phyloP scores from a whole-genome alignment of 495 filamentous ascomycete genomes.

The Xeromyces bisporus region DNA sequence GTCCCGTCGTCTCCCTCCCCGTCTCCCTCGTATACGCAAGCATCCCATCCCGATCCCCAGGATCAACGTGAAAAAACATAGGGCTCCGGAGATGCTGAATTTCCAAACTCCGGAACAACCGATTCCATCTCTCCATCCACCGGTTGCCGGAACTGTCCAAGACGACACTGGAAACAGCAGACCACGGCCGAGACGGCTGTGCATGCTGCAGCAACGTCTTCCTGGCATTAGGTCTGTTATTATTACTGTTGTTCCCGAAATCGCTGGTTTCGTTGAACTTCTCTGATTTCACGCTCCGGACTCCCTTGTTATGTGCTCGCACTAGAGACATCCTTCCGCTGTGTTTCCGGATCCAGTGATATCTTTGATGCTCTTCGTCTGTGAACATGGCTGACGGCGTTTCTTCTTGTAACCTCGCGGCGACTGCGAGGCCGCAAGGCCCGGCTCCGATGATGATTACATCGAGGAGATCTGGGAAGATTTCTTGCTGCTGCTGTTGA shows the following conservation, averaged over 20 bases:
- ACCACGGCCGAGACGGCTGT: constrained; percentile 13
- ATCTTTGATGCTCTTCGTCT: constrained; percentile 47
- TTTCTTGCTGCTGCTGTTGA: no score
- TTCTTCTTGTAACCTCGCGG: constrained; percentile 39
- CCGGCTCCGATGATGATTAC: constrained; percentile 47
- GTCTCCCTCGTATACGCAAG: constrained; percentile 39
- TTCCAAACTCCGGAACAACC: constrained; percentile 35
- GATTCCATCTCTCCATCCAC: constrained; percentile 44
- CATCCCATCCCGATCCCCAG: constrained; percentile 44
- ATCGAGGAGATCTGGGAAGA: constrained; percentile 27
- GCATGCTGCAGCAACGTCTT: constrained; percentile 7
- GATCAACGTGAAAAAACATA: constrained; percentile 54
- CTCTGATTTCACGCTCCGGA: constrained; percentile 15
- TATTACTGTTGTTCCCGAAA: constrained; percentile 4
- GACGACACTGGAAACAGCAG: constrained; percentile 25
- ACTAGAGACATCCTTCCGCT: constrained; percentile 28
- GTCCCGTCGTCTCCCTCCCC: constrained; percentile 15
- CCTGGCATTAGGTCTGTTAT: constrained; percentile 5
- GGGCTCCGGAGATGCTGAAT: constrained; percentile 45
- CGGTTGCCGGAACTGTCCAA: constrained; percentile 33
- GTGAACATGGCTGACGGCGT: constrained; percentile 49
- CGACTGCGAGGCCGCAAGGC: constrained; percentile 43
- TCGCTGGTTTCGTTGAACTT: constrained; percentile 17
- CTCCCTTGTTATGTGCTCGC: constrained; percentile 13
- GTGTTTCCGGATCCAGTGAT: constrained; percentile 46